Base-by-base conservation (phyloP, 192 early-diverging fungal species). In the Coemansia sp. region DNA sequence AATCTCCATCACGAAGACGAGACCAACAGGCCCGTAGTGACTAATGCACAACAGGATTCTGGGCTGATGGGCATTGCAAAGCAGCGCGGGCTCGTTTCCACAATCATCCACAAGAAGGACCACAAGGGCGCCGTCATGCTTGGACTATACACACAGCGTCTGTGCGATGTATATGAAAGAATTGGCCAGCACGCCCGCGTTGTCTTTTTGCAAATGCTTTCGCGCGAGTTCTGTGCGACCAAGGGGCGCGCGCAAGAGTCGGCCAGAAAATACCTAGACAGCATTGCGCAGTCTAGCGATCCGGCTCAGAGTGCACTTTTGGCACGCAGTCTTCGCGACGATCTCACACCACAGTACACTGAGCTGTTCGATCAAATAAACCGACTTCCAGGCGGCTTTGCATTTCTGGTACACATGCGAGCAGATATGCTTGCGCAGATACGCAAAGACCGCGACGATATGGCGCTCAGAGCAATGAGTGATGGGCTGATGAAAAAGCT, bases 331-430 rank as follows among this genome's bases (percentile, higher is more conserved):
- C 75, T 95, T 18, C 86, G 90, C 23, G 80, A 88, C 53, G 67
- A 85, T 7, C 67, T 95, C 20, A 84, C 84, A 1, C 93, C 93
- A 1, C 73, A 75, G 9, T 90, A 91, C 73, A 84, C 88, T 43
- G 78, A 81, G 61, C 89, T 94, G 23, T 92, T 95, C 70, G 86
- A 89, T 58, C 86, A 88, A 48, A 86, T 93, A 48, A 92, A 88
- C 66, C 74, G 81, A 7, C 82, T 94, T 16, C 91, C 93, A 0
- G 88, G 86, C 23, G 94, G 94, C 20, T 86, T 92, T 70, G 87
- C 89, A 42, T 93, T 94, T 59, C 72, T 95, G 28, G 84, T 94
- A 1, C 84, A 90, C 48, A 83, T 95, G 75, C 87, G 94, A 2
- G 84, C 83, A 2, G 90, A 93, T 59, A 77, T 95, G 42, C 68